Evolutionary conservation across 1,284 basidiomycete genomes (phyloP), one percentile per base, ranked within the genome.

Genomic region (Cutaneotrichosporon sp.): DNA sequence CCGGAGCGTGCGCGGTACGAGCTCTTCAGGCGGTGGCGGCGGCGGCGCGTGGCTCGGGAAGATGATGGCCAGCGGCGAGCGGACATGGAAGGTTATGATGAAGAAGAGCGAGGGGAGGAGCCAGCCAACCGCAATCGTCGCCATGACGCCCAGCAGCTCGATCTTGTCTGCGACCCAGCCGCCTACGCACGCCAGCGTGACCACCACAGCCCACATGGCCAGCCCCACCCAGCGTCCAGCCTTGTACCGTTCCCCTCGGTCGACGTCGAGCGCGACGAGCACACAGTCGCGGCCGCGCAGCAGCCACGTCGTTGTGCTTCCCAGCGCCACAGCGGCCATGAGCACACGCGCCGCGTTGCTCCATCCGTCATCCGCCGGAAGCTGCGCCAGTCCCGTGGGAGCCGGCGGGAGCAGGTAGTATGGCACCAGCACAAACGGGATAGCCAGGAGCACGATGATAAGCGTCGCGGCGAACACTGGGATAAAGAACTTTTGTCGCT

Each of bases 11-110:
- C 26, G 26, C 26, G 26, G 26, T 10, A 10, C 13, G 4, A 39
- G 45, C 17, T 49, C 54, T 5, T 41, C 42, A 4, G 20, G n/a
- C 4, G n/a, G 17, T 13, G 53, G 37, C n/a, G 52, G 51, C 30
- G 53, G 49, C 23, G 56, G 53, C 10, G 48, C 56, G 45, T 57
- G 37, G 30, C 36, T 26, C 1, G 55, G 73, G 54, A 76, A 73
- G 52, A 77, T 69, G 57, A 77, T 77, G 9, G 75, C 68, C 4
- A 76, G 61, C 2, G 76, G 76, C 8, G 71, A 72, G 35, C 73
- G 66, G 26, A 77, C 69, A 55, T 77, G 75, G 62, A 76, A 76
- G 10, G 75, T 75, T 54, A 75, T 70, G 60, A 77, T 73, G 66
- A 76, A 77, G 63, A 76, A 73, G 33, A 77, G 56, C 21, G 74